phyloP scores from a whole-genome alignment of 192 early-diverging fungal species.

The Coemansia aciculifera region DNA sequence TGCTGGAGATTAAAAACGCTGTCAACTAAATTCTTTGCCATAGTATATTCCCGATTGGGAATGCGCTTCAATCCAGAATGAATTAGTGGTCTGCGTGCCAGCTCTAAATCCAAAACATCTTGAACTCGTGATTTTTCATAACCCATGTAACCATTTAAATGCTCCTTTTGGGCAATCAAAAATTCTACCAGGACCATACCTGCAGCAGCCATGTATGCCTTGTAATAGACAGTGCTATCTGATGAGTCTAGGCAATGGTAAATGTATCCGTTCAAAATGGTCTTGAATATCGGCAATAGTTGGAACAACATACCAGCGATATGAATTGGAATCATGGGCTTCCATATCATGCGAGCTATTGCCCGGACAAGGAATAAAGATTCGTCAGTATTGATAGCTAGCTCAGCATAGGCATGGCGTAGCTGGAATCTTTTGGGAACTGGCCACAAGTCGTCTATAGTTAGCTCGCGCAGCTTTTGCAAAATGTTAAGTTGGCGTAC shows the following conservation, averaged over 20 bases:
- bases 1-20: not conserved
- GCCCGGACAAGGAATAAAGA: constrained; percentile 36
- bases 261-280: constrained; percentile 11
- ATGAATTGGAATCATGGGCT: constrained; percentile 33
- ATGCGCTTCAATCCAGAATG: not conserved
- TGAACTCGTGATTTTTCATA: not conserved
- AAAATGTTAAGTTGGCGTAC: constrained; percentile 20
- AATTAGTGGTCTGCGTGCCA: not conserved
- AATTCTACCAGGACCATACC: not conserved
- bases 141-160: not conserved
- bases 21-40: not conserved
- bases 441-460: constrained; percentile 19
- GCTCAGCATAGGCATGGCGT: constrained; percentile 10
- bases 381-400: constrained; percentile 24
- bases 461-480: constrained; percentile 18
- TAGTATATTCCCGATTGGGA: not conserved
- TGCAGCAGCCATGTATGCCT: not conserved
- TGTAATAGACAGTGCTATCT: constrained; percentile 10
- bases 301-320: constrained; percentile 9
- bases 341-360: constrained; percentile 34
- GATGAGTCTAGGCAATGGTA: constrained; percentile 30
- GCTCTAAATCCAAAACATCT: not conserved
- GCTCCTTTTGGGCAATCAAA: not conserved
- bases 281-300: not conserved
- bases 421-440: constrained; percentile 26